These are phyloP conservation scores for Dacryopinax spathularia DNA, from an alignment of 768 basidiomycete species.

Conservation along the genomic window DNA sequence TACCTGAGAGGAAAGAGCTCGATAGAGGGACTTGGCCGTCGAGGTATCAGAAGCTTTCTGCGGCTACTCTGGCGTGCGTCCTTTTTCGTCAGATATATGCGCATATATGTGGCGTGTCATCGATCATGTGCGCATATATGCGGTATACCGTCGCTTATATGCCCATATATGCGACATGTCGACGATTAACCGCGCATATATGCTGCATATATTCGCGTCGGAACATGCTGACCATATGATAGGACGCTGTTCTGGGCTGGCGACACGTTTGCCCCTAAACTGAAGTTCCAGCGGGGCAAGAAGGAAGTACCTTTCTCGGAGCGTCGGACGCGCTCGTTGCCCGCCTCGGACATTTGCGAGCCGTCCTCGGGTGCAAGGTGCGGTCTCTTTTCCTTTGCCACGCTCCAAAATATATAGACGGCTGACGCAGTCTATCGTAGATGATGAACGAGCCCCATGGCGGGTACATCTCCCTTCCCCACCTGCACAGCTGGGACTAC, in stretches of 20 bases:
- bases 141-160: no score
- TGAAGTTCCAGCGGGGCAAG: slow-evolving; percentile 37
- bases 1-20: slow-evolving; percentile 57
- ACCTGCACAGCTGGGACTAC: slow-evolving; percentile 78
- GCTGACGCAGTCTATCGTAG: slow-evolving; percentile 28
- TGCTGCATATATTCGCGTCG: not conserved
- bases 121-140: not conserved
- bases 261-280: slow-evolving; percentile 66
- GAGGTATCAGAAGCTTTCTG: slow-evolving; percentile 82
- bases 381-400: no score
- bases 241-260: slow-evolving; percentile 93
- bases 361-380: slow-evolving; percentile 83
- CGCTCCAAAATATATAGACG: not conserved
- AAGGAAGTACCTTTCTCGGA: slow-evolving; percentile 47
- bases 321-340: slow-evolving; percentile 58
- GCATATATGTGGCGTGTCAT: not conserved
- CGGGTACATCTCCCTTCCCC: slow-evolving; percentile 73
- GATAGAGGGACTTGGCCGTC: slow-evolving; percentile 84
- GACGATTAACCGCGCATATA: no score
- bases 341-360: slow-evolving; percentile 56
- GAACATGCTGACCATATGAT: not conserved
- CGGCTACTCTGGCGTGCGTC: slow-evolving; percentile 64
- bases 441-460: slow-evolving; percentile 90
- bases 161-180: no score
- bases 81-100: not conserved